Base-by-base conservation (phyloP, 805 yeast species). In the Wickerhamomyces sydowiorum region DNA sequence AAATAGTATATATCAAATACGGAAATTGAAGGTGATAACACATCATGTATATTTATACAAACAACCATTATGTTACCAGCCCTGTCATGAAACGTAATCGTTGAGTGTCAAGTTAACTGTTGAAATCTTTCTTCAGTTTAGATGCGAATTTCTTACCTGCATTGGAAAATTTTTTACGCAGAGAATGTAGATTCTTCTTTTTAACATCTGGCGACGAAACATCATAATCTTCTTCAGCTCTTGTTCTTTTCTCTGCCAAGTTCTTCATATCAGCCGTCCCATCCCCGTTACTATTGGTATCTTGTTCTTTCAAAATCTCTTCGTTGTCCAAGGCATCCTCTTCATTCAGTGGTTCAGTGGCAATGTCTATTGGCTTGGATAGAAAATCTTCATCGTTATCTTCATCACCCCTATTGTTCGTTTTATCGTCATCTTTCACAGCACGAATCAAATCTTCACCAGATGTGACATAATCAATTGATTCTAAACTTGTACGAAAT, bases 131-230 rank as follows among this genome's bases (percentile, higher is more conserved):
- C 12, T 17, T n/a, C 27, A 53, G 46, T 28, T 47, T 53, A 20
- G 56, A 52, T n/a, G 53, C 56, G 24, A 58, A 22, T 41, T 56
- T 57, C 44, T 55, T 56, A 15, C 61, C 48, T 21, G 59, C 61
- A 42, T 35, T 47, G 2, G 57, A 37, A 29, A 58, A 47, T 20
- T 46, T 49, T 36, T 55, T 36, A 13, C 42, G 38, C 14, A 45
- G 31, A 13, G 43, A 36, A 19, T 24, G 8, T 8, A 24, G 6
- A 29, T 10, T 36, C 35, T 41, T 27, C 40, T 42, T 23, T 29
- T 29, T 14, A 32, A n/a, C 9, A 8, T 29, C 28, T 22, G 22
- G n/a, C 9, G 34, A 15, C 7, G 27, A 24, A 8, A 13, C 15
- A 23, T 38, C 25, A 23, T 21, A 14, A 10, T 38, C 37, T 7